Percentiles rank a stretch among this genome's conserved stretches.
phyloP scores from a whole-genome alignment of 1,284 basidiomycete species.

The Clitocybe nebularis region DNA sequence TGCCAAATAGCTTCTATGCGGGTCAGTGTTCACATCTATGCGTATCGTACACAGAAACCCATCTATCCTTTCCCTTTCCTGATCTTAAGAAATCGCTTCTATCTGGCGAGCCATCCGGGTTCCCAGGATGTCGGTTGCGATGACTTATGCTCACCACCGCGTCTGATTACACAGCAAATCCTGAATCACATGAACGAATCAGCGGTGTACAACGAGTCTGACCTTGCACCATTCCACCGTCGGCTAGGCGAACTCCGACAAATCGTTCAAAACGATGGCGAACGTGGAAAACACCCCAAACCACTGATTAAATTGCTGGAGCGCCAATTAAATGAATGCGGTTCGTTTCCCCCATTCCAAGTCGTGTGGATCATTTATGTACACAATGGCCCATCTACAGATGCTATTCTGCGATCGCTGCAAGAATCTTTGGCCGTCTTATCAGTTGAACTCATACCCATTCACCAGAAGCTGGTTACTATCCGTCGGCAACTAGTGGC shows the following conservation, averaged over 20 bases:
- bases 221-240: conserved; percentile 81
- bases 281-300: conserved; percentile 80
- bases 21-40: conserved; percentile 48
- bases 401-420: conserved; percentile 71
- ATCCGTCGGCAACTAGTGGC: conserved; percentile 88
- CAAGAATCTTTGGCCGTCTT: conserved; percentile 84
- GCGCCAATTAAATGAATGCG: conserved; percentile 88
- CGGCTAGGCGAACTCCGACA: conserved; percentile 76
- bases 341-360: conserved; percentile 44
- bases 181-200: conserved; percentile 93
- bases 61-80: not conserved
- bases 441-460: conserved; percentile 82
- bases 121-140: conserved; percentile 1
- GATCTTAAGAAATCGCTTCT: conserved; percentile 2
- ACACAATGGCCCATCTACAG: conserved; percentile 37
- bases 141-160: conserved; percentile 12
- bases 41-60: not conserved
- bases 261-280: conserved; percentile 81
- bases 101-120: not conserved
- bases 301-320: conserved; percentile 90
- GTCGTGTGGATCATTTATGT: not conserved
- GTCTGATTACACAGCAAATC: conserved; percentile 68
- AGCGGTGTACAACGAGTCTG: conserved; percentile 86
- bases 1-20: conserved; percentile 92
- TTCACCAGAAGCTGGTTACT: conserved; percentile 86